Percentiles rank a stretch among this genome's conserved stretches.
Conservation (phyloP, 2,329 filamentous ascomycete species). For the Westerdykella aurantiaca region DNA sequence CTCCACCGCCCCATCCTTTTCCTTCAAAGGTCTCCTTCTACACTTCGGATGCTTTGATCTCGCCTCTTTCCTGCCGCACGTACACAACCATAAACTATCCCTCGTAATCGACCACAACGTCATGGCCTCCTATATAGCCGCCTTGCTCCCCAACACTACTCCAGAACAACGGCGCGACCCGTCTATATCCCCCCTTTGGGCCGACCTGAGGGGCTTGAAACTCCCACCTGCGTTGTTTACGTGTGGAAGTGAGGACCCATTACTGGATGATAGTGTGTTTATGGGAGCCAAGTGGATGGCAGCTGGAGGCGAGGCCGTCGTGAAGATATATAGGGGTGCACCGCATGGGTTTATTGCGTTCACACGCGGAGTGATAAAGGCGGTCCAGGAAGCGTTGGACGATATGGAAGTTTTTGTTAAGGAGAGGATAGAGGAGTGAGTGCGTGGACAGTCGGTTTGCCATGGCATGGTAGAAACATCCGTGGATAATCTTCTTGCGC, state of each 20-base stretch:
- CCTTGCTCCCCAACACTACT: constrained; percentile 41
- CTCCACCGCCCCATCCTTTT: constrained; percentile 32
- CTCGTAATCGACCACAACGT: constrained; percentile 45
- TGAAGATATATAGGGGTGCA: constrained; percentile 52
- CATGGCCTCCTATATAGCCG: constrained; percentile 44
- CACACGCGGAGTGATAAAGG: constrained; percentile 31
- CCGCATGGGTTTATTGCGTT: constrained; percentile 50
- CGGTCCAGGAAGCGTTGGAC: constrained; percentile 35
- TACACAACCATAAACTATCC: constrained; percentile 33
- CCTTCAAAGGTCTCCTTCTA: constrained; percentile 47
- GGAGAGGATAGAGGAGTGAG: constrained; percentile 16
- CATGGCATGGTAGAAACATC: too few species aligned
- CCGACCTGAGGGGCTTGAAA: constrained; percentile 34
- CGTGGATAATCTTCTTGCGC: too few species aligned
- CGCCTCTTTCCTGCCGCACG: constrained; percentile 39
- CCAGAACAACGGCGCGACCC: constrained; percentile 41
- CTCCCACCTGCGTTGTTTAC: constrained; percentile 52
- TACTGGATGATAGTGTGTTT: constrained; percentile 49
- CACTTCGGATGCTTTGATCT: constrained; percentile 52
- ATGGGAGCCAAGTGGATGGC: constrained; percentile 53
- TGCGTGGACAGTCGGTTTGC: too few species aligned
- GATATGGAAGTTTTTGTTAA: constrained; percentile 39
- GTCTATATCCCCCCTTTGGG: constrained; percentile 47
- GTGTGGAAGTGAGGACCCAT: constrained; percentile 50
- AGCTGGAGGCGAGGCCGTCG: constrained; percentile 45